Evolutionary conservation across 805 yeast species (phyloP).

Genomic region (Ogataea neopini): DNA sequence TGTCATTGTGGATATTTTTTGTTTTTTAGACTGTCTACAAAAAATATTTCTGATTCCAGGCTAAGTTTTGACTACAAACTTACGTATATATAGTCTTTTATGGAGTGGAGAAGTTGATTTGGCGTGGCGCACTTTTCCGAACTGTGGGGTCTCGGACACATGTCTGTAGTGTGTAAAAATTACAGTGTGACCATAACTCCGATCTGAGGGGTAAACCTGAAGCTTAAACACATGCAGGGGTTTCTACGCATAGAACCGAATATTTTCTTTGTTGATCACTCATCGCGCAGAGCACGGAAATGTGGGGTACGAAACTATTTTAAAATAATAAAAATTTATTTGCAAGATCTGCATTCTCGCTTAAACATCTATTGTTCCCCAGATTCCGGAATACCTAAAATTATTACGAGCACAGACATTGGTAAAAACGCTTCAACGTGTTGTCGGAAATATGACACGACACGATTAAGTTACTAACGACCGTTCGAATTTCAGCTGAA

Average conservation of each 20-base stretch:
- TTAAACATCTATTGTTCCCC: slow-evolving; percentile 1
- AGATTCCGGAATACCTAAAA: background rate
- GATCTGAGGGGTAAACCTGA: background rate
- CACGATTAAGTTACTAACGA: no score
- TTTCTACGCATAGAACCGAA: no score
- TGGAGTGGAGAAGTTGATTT: background rate
- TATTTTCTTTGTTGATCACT: background rate
- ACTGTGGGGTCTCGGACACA: no score
- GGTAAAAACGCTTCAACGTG: no score
- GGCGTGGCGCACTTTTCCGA: background rate
- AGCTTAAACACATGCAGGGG: background rate
- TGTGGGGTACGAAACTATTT: background rate
- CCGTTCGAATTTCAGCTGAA: no score
- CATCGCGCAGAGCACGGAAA: background rate
- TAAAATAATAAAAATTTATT: background rate
- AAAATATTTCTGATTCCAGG: no score
- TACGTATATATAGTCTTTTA: background rate
- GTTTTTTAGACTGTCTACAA: no score
- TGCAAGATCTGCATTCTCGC: no score
- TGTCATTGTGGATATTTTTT: slow-evolving; percentile 7
- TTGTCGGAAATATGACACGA: no score
- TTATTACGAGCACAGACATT: no score
- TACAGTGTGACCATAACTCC: no score
- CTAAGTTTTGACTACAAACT: background rate
- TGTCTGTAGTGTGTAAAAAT: no score